Percentiles rank a stretch among this genome's conserved stretches.
phyloP scores from a whole-genome alignment of 306 rosid species.

The Glycine soja region DNA sequence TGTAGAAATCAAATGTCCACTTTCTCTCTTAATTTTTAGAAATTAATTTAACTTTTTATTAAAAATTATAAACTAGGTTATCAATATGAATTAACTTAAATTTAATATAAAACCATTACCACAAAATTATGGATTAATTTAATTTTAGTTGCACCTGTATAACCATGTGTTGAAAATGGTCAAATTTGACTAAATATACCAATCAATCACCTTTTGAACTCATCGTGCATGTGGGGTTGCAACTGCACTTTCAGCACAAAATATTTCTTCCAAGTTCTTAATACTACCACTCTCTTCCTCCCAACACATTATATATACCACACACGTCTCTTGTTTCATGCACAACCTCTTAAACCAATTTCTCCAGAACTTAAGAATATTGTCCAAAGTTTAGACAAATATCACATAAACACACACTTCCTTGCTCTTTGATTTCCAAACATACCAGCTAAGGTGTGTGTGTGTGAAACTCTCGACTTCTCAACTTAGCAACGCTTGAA shows the following conservation, averaged over 20 bases:
- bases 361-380: neutral
- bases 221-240: conserved; percentile 2
- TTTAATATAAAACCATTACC: neutral
- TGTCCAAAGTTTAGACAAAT: neutral
- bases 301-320: conserved; percentile 35
- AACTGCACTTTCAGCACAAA: neutral
- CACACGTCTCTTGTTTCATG: neutral
- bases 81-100: neutral
- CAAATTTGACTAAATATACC: neutral
- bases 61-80: neutral
- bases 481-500: neutral
- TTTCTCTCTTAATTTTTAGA: neutral
- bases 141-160: neutral
- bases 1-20: neutral
- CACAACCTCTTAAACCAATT: neutral
- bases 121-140: neutral
- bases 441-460: neutral
- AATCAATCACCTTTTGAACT: neutral
- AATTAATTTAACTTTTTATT: neutral
- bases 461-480: neutral
- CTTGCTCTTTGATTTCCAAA: neutral
- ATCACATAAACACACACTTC: neutral
- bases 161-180: neutral
- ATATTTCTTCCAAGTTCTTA: neutral
- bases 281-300: neutral